Percentiles rank a stretch among this genome's conserved stretches.
These are phyloP conservation scores for Solanum etuberosum DNA, from an alignment of 257 asterid species.

Conservation along the genomic window DNA sequence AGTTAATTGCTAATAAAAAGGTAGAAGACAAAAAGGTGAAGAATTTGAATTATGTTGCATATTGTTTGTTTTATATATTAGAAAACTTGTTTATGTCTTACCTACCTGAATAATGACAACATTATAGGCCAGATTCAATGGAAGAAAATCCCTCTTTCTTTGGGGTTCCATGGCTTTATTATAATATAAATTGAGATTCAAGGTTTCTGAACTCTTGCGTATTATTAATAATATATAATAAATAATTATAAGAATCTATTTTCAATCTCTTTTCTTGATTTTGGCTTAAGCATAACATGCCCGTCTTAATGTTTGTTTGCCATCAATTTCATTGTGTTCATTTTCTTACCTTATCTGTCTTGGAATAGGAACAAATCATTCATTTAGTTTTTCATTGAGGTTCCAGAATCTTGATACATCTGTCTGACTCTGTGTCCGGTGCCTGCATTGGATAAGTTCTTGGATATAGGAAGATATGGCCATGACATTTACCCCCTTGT, in stretches of 20 bases:
- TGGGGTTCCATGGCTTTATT: neutral
- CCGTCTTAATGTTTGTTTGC: neutral
- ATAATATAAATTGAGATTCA: neutral
- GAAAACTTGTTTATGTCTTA: neutral
- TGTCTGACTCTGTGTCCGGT: neutral
- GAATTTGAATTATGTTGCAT: neutral
- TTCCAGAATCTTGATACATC: neutral
- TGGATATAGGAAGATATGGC: slow-evolving; percentile 17
- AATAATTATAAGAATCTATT: neutral
- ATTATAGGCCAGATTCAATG: neutral
- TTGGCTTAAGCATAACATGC: neutral
- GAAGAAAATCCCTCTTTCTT: neutral
- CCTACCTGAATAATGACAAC: neutral
- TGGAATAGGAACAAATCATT: neutral
- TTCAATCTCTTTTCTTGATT: neutral
- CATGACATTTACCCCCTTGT: slow-evolving; percentile 18
- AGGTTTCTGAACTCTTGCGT: neutral
- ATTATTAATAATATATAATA: neutral
- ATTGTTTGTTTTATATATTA: neutral
- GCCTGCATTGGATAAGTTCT: neutral
- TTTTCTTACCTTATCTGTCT: neutral
- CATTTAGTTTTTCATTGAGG: neutral
- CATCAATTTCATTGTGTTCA: neutral
- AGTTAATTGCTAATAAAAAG: neutral
- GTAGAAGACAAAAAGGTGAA: neutral